Conservation (phyloP, 202 grass and related monocot species). For the Carex arenaria region DNA sequence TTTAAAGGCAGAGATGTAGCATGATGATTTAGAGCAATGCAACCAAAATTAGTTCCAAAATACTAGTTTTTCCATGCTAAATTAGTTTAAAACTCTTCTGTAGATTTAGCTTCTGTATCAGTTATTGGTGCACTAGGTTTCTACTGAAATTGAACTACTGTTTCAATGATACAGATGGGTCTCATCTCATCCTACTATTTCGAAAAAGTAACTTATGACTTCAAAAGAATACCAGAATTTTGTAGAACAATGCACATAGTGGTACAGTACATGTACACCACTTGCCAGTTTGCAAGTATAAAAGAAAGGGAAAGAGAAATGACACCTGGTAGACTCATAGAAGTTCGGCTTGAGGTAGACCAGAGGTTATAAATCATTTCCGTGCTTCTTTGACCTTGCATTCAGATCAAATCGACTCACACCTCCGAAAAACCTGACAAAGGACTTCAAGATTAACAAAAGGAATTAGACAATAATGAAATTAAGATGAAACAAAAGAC, state of each 20-base stretch:
- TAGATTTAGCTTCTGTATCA: too few relatives aligned
- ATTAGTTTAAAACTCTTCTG: too few relatives aligned
- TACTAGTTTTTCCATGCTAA: too few relatives aligned
- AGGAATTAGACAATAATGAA: not conserved
- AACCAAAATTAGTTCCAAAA: not conserved
- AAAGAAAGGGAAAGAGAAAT: not conserved
- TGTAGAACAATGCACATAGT: too few relatives aligned
- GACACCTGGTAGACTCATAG: slow-evolving; percentile 4
- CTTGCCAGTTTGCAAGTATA: not conserved
- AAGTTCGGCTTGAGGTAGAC: not conserved
- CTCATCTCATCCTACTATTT: too few relatives aligned
- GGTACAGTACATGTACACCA: not conserved
- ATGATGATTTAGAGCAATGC: not conserved
- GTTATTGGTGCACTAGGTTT: too few relatives aligned
- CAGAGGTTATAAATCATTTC: slow-evolving; percentile 17
- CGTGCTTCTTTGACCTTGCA: slow-evolving; percentile 19
- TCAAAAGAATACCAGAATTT: too few relatives aligned
- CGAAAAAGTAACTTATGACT: too few relatives aligned
- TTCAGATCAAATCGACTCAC: not conserved
- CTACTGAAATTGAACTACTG: too few relatives aligned
- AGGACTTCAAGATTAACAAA: not conserved
- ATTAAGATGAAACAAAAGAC: too few relatives aligned
- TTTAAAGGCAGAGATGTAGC: not conserved
- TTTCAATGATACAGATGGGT: too few relatives aligned
- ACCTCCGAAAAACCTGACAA: not conserved